Evolutionary conservation across 257 asterid species (phyloP).

Genomic region (Fraxinus cuspidata): DNA sequence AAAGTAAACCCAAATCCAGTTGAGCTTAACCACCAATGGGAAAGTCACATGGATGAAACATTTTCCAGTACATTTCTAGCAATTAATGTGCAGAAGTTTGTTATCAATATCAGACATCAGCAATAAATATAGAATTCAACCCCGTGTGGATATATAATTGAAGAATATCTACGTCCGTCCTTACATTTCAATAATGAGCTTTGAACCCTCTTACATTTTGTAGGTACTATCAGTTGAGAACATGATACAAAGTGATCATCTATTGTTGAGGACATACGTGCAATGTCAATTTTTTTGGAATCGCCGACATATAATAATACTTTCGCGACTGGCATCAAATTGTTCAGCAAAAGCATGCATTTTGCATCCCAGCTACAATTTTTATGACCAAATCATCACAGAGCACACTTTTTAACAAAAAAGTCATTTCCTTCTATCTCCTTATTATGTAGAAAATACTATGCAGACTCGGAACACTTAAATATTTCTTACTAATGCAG

Average conservation of each 20-base stretch:
- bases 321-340: background rate
- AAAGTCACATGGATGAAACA: constrained; percentile 8
- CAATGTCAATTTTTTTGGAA: background rate
- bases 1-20: constrained; percentile 10
- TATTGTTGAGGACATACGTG: background rate
- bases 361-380: constrained; percentile 2
- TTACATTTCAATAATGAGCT: constrained; percentile 10
- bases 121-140: constrained; percentile 1
- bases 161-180: background rate
- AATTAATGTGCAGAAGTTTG: constrained; percentile 4
- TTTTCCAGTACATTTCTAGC: constrained; percentile 12
- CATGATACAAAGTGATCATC: constrained; percentile 2
- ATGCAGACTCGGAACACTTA: background rate
- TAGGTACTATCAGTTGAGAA: background rate
- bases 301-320: background rate
- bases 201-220: background rate
- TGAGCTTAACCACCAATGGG: constrained; percentile 17
- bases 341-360: constrained; percentile 18
- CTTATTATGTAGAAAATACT: background rate
- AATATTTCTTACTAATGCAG: background rate
- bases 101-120: constrained; percentile 24
- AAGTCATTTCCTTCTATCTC: background rate
- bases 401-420: background rate
- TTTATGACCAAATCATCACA: constrained; percentile 17
- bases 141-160: constrained; percentile 5